Evolutionary conservation across 163 green algal genomes (phyloP).

Genomic region (Chlamydomonas reinhardtii): DNA sequence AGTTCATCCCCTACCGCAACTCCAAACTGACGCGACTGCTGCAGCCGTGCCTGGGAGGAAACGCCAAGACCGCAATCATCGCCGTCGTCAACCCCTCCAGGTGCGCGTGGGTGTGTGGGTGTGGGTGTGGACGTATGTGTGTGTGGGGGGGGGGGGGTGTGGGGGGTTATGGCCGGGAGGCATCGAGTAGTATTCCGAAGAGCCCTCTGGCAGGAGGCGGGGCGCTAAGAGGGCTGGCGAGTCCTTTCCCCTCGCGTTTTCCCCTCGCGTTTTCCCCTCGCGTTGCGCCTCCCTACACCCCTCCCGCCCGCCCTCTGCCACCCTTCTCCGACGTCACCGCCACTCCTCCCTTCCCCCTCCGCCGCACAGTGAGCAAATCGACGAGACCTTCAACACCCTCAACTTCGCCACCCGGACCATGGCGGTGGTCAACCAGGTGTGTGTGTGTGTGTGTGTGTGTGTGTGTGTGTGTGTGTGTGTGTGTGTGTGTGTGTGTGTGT

Average conservation of each 20-base stretch:
- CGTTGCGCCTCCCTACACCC: too few species aligned
- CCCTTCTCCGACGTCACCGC: too few species aligned
- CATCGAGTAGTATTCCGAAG: too few species aligned
- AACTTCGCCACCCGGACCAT: conserved; percentile 67
- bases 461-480: too few species aligned
- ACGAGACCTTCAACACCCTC: conserved; percentile 72
- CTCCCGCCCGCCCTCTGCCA: too few species aligned
- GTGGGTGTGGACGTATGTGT: not conserved
- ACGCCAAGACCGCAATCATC: conserved; percentile 67
- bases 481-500: too few species aligned
- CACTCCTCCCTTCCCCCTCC: too few species aligned
- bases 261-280: too few species aligned
- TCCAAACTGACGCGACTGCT: conserved; percentile 75
- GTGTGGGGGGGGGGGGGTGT: not conserved
- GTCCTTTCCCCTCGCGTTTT: too few species aligned
- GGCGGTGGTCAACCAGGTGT: conserved; percentile 63
- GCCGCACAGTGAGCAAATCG: conserved; percentile 44
- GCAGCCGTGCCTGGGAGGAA: conserved; percentile 69
- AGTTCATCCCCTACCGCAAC: conserved; percentile 73
- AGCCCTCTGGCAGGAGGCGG: too few species aligned
- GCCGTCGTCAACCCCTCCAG: conserved; percentile 59
- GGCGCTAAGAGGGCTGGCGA: too few species aligned
- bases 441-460: not conserved
- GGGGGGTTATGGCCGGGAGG: too few species aligned
- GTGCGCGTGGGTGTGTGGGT: not conserved